Evolutionary conservation across 2,329 filamentous ascomycete species (phyloP), one percentile per base, ranked within the genome.

Genomic region (Trichophyton mentagrophytes): DNA sequence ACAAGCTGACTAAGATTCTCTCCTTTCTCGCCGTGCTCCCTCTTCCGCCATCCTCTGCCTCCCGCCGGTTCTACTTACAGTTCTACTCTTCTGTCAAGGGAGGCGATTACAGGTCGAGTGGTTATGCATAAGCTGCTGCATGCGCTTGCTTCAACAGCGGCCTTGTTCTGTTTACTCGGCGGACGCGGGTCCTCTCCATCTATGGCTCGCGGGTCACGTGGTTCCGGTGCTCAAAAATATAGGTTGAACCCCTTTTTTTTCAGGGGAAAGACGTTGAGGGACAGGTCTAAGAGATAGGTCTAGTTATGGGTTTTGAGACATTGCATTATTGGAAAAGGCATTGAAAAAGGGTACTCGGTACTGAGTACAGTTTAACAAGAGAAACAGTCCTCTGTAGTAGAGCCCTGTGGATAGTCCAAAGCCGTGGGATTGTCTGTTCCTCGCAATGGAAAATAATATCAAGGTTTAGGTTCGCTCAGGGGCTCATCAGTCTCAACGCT

Each of bases 1-100:
- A 57, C 55, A 57, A 20, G 55, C 55, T 57, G 55, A 57, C 55
- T 57, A 57, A 57, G 17, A 4, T 17, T 3, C 15, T 11, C 53
- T 15, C 27, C 22, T 53, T 13, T 20, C 51, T 25, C 51, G 33
- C 40, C 6, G 15, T 20, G 15, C 40, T 51, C 20, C 22, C 17
- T 51, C 11, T 27, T 27, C 17, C 22, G 17, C 8, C 17, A 7
- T 11, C 20, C 46, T 51, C 17, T 51, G 33, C 9, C 33, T 38
- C 33, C 33, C 11, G 33, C 33, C 5, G 27, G 27, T 13, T 3
- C 33, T 38, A 38, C 33, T n/a, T 13, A 42, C 38, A 4, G 6
- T n/a, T 44, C 40, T 44, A 44, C 40, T 17, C n/a, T n/a, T 38
- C 33, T 44, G 3, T 44, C 40, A 5, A 44, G n/a, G 40, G n/a